Evolutionary conservation across 768 basidiomycete species (phyloP).

Genomic region (Leccinum broughii): DNA sequence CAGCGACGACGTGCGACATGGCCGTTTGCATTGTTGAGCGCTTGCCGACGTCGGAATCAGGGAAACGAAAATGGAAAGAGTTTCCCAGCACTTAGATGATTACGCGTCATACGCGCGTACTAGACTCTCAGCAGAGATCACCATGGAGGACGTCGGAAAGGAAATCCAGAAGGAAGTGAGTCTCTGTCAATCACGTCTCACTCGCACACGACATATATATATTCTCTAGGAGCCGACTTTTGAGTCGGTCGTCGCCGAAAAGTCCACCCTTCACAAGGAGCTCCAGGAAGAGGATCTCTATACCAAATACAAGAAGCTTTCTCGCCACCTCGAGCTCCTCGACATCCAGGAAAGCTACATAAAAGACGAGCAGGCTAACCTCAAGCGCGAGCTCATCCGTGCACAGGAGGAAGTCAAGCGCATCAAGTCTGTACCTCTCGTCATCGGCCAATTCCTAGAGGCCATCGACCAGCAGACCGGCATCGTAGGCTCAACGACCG

Average conservation of each 20-base stretch:
- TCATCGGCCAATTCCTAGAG: conserved; percentile 99
- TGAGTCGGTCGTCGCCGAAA: conserved; percentile 84
- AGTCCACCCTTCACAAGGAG: conserved; percentile 82
- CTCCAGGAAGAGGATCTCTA: conserved; percentile 92
- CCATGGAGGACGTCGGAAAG: conserved; percentile 91
- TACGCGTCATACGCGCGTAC: conserved; percentile 30
- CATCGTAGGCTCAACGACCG: conserved; percentile 97
- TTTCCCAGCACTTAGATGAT: conserved; percentile 30
- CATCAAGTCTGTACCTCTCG: conserved; percentile 97
- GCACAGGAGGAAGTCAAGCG: conserved; percentile 99
- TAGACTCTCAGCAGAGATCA: conserved; percentile 12
- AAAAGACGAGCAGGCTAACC: conserved; percentile 97
- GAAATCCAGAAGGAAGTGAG: conserved; percentile 78
- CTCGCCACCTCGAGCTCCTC: conserved; percentile 93
- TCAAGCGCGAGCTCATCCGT: conserved; percentile 96
- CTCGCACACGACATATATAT: conserved; percentile 1
- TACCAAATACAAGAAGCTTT: conserved; percentile 95
- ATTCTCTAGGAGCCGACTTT: conserved; percentile 80
- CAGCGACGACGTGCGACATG: conserved; percentile 84
- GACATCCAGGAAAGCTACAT: conserved; percentile 96
- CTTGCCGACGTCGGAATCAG: background rate
- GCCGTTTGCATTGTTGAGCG: conserved; percentile 18
- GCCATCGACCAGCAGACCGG: conserved; percentile 97
- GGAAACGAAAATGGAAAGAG: conserved; percentile 23
- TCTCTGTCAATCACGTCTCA: conserved; percentile 11